Conservation (phyloP, 2,329 filamentous ascomycete species). For the Rhinocladiella similis region DNA sequence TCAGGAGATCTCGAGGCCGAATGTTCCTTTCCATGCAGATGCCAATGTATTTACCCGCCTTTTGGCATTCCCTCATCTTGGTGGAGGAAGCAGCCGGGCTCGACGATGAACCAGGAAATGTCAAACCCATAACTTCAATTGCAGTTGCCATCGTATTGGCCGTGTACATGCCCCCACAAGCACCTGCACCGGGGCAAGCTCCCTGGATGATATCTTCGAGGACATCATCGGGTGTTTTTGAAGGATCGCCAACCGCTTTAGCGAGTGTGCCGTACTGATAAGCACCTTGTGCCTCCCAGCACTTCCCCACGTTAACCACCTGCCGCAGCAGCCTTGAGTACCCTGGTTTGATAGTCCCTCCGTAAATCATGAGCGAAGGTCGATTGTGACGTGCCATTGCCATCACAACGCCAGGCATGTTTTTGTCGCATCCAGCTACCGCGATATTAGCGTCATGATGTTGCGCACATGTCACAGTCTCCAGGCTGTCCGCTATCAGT, state of each 20-base stretch:
- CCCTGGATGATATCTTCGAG: slow-evolving; percentile 78
- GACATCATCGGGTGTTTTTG: slow-evolving; percentile 70
- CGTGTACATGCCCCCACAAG: too few relatives aligned
- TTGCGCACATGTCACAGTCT: slow-evolving; percentile 87
- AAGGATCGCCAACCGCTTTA: slow-evolving; percentile 61
- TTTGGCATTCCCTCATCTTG: slow-evolving; percentile 83
- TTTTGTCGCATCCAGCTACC: slow-evolving; percentile 94
- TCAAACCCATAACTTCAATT: slow-evolving; percentile 83
- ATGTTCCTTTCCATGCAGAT: slow-evolving; percentile 80
- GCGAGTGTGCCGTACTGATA: slow-evolving; percentile 72
- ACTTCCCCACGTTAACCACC: slow-evolving; percentile 82
- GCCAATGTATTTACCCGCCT: slow-evolving; percentile 73
- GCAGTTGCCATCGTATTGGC: slow-evolving; percentile 90
- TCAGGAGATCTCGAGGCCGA: slow-evolving; percentile 77
- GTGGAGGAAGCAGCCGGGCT: slow-evolving; percentile 78
- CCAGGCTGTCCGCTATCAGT: slow-evolving; percentile 89
- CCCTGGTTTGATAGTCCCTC: slow-evolving; percentile 85
- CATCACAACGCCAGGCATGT: slow-evolving; percentile 95
- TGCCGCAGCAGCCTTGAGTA: slow-evolving; percentile 73
- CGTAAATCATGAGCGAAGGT: slow-evolving; percentile 92
- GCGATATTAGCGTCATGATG: slow-evolving; percentile 90
- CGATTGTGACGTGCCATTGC: slow-evolving; percentile 87
- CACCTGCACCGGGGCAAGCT: slow-evolving; percentile 74
- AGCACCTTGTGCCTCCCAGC: slow-evolving; percentile 83
- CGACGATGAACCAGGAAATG: slow-evolving; percentile 78